These are phyloP conservation scores for Fagopyrum tataricum DNA, from an alignment of 148 eudicot species.

Conservation along the genomic window DNA sequence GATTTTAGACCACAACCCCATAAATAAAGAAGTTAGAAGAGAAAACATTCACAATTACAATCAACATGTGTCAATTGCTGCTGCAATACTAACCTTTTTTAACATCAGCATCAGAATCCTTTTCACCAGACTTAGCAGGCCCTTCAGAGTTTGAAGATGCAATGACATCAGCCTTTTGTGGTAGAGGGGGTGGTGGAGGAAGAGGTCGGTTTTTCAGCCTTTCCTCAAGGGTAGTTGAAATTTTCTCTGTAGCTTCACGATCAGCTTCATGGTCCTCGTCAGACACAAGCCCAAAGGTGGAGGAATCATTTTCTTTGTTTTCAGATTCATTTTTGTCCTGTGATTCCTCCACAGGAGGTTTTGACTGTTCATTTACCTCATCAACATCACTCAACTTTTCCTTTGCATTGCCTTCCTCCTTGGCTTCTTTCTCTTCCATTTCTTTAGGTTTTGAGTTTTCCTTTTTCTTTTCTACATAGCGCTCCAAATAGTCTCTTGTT, in stretches of 20 bases:
- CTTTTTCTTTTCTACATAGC: constrained; percentile 68
- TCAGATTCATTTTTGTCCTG: constrained; percentile 41
- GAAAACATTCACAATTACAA: not conserved
- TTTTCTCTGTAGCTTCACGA: constrained; percentile 60
- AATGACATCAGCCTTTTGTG: constrained; percentile 34
- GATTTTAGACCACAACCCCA: constrained; percentile 6
- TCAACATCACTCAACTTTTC: constrained; percentile 29
- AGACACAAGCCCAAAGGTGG: constrained; percentile 69
- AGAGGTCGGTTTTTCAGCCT: constrained; percentile 67
- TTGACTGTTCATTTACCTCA: constrained; percentile 38
- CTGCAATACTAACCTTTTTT: constrained; percentile 41
- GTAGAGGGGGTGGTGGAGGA: constrained; percentile 56
- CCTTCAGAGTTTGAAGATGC: constrained; percentile 46
- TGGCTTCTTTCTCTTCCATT: constrained; percentile 38
- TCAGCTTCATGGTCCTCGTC: constrained; percentile 82
- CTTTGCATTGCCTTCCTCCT: constrained; percentile 40
- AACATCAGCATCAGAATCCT: constrained; percentile 52
- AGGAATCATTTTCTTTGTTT: constrained; percentile 48
- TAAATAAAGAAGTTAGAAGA: constrained; percentile 8
- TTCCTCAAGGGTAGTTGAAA: constrained; percentile 61
- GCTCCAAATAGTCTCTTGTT: constrained; percentile 66
- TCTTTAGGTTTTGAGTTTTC: constrained; percentile 38
- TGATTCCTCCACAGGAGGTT: constrained; percentile 45
- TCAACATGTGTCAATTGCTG: not conserved
- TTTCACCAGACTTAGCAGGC: constrained; percentile 59